Evolutionary conservation across 768 basidiomycete species (phyloP), one percentile per base, ranked within the genome.

Genomic region (Phanerodontia chrysosporium): DNA sequence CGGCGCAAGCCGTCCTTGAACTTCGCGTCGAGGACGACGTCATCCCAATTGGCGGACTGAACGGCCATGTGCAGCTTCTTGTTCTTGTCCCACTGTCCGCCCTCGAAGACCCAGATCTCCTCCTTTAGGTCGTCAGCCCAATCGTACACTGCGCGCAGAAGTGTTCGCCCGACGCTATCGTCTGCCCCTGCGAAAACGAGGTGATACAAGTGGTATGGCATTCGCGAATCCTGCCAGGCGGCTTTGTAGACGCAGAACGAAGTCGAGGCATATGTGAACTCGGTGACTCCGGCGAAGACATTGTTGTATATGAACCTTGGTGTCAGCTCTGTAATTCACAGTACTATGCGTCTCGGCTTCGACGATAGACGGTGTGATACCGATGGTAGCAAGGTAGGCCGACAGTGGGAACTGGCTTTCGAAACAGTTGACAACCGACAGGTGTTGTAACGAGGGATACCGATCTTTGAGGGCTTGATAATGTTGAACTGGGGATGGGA

Each of bases 81-180:
- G 61, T 63, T 71, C 39, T 73, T 70, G 21, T 51, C 45, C 77
- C 77, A 78, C 16, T 32, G 56, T 2, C 72, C 72, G 32, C 71
- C 66, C 25, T 75, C 71, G 60, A 70, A 78, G 5, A 77, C 75
- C 61, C 72, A 70, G n/a, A 78, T 72, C 59, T 72, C 69, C 16
- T 72, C 69, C 48, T 66, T 60, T 21, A 65, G 56, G 13, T 52
- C 52, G 51, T 59, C 35, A 12, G 53, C 57, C 55, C 58, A 65
- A 13, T 29, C 30, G 53, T 62, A 67, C 25, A 64, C 58, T 18
- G 45, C 65, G 2, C 49, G 18, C 10, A 49, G 46, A 21, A 66
- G 63, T 44, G 48, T 30, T 8, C 32, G 27, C 14, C 52, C 21
- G 22, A 28, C 48, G 46, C 10, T 14, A 30, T 64, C 65, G 48